Conservation (phyloP, 352 stramenopile genomes). For the Globisporangium barbulae region DNA sequence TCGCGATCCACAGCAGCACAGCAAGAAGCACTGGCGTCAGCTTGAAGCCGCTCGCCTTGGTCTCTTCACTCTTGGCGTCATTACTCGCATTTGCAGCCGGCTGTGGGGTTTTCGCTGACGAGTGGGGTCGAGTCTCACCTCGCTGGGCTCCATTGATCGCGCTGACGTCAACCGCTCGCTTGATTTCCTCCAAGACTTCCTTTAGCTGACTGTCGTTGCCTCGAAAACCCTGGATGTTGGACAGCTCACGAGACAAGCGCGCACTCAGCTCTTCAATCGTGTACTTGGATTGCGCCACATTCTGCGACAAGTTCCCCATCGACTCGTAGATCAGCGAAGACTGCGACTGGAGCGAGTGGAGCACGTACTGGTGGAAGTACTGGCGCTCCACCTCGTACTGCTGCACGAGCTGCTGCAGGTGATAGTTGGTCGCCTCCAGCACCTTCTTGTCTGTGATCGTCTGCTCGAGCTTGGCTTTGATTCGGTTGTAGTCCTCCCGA, state of each 20-base stretch:
- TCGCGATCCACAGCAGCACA: conserved; percentile 19
- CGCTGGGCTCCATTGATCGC: conserved; percentile 4
- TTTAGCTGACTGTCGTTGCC: conserved; percentile 19
- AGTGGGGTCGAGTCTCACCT: neutral
- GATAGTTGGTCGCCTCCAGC: conserved; percentile 26
- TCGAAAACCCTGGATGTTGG: conserved; percentile 14
- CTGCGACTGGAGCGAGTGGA: conserved; percentile 24
- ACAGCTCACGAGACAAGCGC: conserved; percentile 16
- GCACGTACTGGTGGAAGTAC: conserved; percentile 31
- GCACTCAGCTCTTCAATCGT: conserved; percentile 20
- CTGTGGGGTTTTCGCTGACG: conserved; percentile 5
- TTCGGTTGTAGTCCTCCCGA: conserved; percentile 34
- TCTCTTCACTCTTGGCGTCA: neutral
- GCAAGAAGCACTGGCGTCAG: conserved; percentile 10
- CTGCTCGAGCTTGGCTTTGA: conserved; percentile 29
- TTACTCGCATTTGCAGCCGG: conserved; percentile 1
- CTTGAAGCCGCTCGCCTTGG: conserved; percentile 4
- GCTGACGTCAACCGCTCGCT: conserved; percentile 15
- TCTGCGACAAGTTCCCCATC: conserved; percentile 21
- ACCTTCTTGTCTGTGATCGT: conserved; percentile 33
- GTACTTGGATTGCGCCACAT: conserved; percentile 20
- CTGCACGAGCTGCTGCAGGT: conserved; percentile 26
- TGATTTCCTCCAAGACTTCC: conserved; percentile 21
- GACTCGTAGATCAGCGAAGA: conserved; percentile 23
- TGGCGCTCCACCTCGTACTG: conserved; percentile 34